Conservation (phyloP, 768 basidiomycete genomes). For the Leccinum disarticulatum region DNA sequence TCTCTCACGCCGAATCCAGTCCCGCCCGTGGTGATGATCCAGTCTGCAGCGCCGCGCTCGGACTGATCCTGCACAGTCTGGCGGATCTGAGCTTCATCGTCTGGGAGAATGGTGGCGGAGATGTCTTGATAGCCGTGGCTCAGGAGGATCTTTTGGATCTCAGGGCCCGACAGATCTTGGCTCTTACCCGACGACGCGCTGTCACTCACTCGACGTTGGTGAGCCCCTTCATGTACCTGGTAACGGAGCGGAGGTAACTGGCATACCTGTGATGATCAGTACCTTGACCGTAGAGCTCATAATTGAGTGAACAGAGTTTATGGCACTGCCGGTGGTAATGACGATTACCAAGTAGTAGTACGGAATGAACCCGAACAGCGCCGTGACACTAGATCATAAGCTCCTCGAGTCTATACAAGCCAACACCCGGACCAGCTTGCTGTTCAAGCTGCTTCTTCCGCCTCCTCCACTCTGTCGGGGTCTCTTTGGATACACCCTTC, state of each 20-base stretch:
- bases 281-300: constrained; percentile 24
- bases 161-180: constrained; percentile 68
- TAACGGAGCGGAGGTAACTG: background rate
- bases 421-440: constrained; percentile 52
- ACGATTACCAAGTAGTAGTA: background rate
- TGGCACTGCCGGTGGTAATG: background rate
- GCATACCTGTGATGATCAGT: constrained; percentile 30
- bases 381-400: constrained; percentile 45
- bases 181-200: constrained; percentile 50
- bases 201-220: constrained; percentile 55
- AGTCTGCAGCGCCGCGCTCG: constrained; percentile 51
- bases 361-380: background rate
- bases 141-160: constrained; percentile 52
- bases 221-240: background rate
- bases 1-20: constrained; percentile 85
- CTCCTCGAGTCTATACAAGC: constrained; percentile 73
- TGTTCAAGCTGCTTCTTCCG: constrained; percentile 54
- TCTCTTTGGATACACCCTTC: constrained; percentile 34
- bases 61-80: constrained; percentile 47
- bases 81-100: constrained; percentile 57
- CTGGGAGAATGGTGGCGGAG: constrained; percentile 55
- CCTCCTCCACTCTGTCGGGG: constrained; percentile 47
- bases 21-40: constrained; percentile 83
- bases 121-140: constrained; percentile 38
- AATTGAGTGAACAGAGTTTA: background rate